phyloP scores from a whole-genome alignment of 768 basidiomycete species.

The Tulasnella sp. region DNA sequence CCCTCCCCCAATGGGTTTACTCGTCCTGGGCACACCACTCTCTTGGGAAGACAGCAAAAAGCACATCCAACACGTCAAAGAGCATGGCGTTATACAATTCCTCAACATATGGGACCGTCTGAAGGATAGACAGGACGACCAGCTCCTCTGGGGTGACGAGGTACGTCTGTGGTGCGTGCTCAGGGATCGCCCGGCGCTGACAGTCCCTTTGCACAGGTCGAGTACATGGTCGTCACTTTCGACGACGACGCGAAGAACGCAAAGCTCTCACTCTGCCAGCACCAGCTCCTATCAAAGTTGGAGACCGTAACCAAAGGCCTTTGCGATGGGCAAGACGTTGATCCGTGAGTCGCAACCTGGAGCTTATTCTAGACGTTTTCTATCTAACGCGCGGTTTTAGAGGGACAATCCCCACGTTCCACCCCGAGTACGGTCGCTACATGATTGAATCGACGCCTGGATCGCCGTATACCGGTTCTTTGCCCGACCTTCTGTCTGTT shows the following conservation, averaged over 20 bases:
- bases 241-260: constrained; percentile 70
- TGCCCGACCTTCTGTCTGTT: constrained; percentile 76
- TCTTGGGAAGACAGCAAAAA: constrained; percentile 82
- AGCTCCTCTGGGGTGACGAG: constrained; percentile 97
- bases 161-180: constrained; percentile 32
- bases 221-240: constrained; percentile 89
- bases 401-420: constrained; percentile 73
- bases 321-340: constrained; percentile 41
- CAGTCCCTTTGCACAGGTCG: constrained; percentile 44
- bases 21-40: constrained; percentile 87
- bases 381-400: constrained; percentile 28
- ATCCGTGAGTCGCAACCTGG: constrained; percentile 14
- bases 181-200: constrained; percentile 4
- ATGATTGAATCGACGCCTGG: constrained; percentile 99
- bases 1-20: constrained; percentile 61
- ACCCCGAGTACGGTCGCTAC: constrained; percentile 96
- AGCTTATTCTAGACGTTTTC: neutral
- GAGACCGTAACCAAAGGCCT: constrained; percentile 55
- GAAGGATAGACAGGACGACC: constrained; percentile 83
- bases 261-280: constrained; percentile 83
- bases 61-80: constrained; percentile 77
- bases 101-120: constrained; percentile 83
- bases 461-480: constrained; percentile 79
- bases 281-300: constrained; percentile 80
- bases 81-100: constrained; percentile 92